Percentiles rank a stretch among this genome's conserved stretches.
Conservation (phyloP, 768 basidiomycete species). For the Collybiopsis luxurians region DNA sequence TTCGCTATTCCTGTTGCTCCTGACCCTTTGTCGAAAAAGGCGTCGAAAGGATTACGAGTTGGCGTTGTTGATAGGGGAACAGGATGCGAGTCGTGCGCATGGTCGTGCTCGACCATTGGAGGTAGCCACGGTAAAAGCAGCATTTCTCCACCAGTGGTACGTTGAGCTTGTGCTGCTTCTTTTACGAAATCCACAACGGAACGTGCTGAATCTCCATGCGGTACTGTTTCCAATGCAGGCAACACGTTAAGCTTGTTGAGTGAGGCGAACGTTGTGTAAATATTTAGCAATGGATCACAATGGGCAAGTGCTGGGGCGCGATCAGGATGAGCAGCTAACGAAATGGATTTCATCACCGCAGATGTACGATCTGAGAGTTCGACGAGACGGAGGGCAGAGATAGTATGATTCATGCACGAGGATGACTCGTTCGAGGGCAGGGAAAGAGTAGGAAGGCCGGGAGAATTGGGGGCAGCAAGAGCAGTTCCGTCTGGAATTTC, state of each 20-base stretch:
- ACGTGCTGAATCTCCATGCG: slow-evolving; percentile 68
- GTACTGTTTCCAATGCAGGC: slow-evolving; percentile 70
- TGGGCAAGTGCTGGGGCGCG: slow-evolving; percentile 39
- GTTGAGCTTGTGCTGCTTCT: background rate
- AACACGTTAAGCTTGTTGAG: slow-evolving; percentile 59
- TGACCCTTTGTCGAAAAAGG: slow-evolving; percentile 43
- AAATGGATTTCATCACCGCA: slow-evolving; percentile 80
- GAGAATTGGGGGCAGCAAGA: background rate
- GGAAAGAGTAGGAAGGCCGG: background rate
- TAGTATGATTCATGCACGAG: background rate
- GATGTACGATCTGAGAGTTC: slow-evolving; percentile 86
- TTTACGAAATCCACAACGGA: slow-evolving; percentile 70
- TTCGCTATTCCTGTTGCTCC: slow-evolving; percentile 19
- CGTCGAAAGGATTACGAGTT: slow-evolving; percentile 68
- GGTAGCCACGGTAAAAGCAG: slow-evolving; percentile 83
- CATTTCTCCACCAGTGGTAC: slow-evolving; percentile 57
- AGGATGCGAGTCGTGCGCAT: background rate
- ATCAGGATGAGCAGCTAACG: slow-evolving; percentile 43
- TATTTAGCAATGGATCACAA: slow-evolving; percentile 63
- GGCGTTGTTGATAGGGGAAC: slow-evolving; percentile 1
- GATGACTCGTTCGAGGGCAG: background rate
- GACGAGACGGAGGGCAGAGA: slow-evolving; percentile 71
- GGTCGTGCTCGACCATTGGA: slow-evolving; percentile 20
- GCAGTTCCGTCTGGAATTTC: background rate
- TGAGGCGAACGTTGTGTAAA: slow-evolving; percentile 78